These are phyloP conservation scores for Penicillium crystallinum DNA, from an alignment of 495 filamentous ascomycete genomes.

Conservation along the genomic window DNA sequence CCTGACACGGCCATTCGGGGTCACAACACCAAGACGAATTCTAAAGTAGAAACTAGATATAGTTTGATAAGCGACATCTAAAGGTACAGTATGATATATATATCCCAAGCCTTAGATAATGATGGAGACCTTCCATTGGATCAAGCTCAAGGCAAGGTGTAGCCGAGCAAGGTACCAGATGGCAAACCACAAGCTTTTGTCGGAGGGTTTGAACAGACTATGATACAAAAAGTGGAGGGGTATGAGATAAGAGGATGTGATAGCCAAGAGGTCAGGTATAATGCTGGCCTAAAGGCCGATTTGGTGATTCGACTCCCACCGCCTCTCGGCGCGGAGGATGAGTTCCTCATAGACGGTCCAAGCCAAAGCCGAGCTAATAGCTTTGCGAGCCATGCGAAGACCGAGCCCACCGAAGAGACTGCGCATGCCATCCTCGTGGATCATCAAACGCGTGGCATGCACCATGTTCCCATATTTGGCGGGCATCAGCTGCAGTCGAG, in stretches of 20 bases:
- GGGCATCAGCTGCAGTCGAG: constrained; percentile 85
- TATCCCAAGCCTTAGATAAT: neutral
- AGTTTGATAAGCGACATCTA: too few species aligned
- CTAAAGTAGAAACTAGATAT: too few species aligned
- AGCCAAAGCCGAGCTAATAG: constrained; percentile 81
- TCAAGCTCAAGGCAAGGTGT: constrained; percentile 9
- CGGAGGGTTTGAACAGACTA: constrained; percentile 3
- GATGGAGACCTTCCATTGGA: neutral
- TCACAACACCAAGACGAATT: too few species aligned
- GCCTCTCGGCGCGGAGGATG: constrained; percentile 67
- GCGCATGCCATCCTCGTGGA: constrained; percentile 72
- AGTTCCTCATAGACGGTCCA: constrained; percentile 98
- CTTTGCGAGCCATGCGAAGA: constrained; percentile 86
- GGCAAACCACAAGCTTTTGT: neutral
- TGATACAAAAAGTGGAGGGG: constrained; percentile 14
- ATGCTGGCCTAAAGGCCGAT: constrained; percentile 17
- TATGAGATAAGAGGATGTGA: neutral
- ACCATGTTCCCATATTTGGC: constrained; percentile 80
- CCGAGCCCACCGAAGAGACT: constrained; percentile 84
- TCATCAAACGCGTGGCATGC: constrained; percentile 66
- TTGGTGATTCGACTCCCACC: constrained; percentile 41
- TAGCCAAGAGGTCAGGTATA: neutral
- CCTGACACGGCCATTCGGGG: too few species aligned
- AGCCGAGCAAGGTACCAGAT: constrained; percentile 5
- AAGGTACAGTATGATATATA: neutral